These are phyloP conservation scores for Raphanus sativus DNA, from an alignment of 345 rosid genomes.

Conservation along the genomic window DNA sequence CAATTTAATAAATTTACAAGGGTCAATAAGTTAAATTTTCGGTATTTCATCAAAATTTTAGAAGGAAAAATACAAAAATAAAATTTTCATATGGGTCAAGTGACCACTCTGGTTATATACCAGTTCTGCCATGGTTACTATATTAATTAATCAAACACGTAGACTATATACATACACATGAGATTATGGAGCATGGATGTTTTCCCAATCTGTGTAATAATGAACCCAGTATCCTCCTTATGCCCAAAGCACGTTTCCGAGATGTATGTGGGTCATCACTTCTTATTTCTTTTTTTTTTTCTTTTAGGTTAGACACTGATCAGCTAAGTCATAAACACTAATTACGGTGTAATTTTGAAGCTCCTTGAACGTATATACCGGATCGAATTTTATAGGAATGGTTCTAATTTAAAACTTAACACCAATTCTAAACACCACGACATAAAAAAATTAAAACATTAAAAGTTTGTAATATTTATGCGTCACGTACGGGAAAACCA, in stretches of 20 bases:
- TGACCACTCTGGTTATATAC: too few relatives aligned
- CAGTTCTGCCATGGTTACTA: too few relatives aligned
- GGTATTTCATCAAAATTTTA: too few relatives aligned
- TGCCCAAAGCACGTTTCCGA: conserved; percentile 17
- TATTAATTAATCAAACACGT: neutral
- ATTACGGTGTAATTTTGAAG: neutral
- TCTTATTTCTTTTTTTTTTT: neutral
- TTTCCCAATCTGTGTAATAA: conserved; percentile 28
- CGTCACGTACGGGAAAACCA: neutral
- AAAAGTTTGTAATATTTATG: neutral
- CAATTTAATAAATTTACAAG: too few relatives aligned
- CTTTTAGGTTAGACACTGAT: neutral
- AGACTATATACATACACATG: neutral
- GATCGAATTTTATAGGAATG: neutral
- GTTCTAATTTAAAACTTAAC: neutral
- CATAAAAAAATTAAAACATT: neutral
- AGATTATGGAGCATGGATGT: neutral
- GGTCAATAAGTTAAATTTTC: too few relatives aligned
- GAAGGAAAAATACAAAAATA: too few relatives aligned
- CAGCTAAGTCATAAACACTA: neutral
- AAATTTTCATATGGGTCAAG: too few relatives aligned
- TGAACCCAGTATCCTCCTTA: conserved; percentile 32
- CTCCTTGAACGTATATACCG: neutral
- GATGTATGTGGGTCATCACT: conserved; percentile 17
- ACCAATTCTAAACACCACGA: neutral